Percentiles rank a stretch among this genome's conserved stretches.
These are phyloP conservation scores for Xylaria digitata DNA, from an alignment of 2,329 filamentous ascomycete genomes.

Conservation along the genomic window DNA sequence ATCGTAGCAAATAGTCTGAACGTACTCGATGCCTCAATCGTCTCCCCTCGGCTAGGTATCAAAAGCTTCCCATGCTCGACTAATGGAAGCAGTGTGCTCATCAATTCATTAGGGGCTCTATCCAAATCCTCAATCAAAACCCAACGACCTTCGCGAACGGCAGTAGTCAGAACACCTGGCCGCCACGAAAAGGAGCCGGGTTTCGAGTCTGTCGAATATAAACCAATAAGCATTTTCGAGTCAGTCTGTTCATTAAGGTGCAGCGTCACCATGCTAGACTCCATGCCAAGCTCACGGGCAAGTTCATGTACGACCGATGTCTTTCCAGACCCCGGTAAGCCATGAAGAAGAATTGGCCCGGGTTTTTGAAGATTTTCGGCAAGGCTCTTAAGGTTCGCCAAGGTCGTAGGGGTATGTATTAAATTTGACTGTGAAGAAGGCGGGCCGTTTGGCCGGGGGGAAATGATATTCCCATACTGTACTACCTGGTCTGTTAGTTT, in stretches of 20 bases:
- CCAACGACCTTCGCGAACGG: constrained; percentile 94
- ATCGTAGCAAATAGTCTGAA: constrained; percentile 95
- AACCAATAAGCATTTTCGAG: constrained; percentile 92
- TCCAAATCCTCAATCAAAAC: constrained; percentile 97
- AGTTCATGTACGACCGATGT: constrained; percentile 86
- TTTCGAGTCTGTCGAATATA: constrained; percentile 89
- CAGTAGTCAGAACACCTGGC: constrained; percentile 91
- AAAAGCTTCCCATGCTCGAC: constrained; percentile 93
- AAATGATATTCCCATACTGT: constrained; percentile 72
- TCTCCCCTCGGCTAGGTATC: constrained; percentile 89
- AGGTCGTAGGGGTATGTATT: constrained; percentile 78
- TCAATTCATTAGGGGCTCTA: constrained; percentile 91
- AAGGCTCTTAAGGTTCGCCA: constrained; percentile 76
- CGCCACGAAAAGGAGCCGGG: constrained; percentile 94
- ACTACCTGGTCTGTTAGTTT: constrained; percentile 70
- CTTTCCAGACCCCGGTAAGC: constrained; percentile 88
- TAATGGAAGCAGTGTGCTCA: constrained; percentile 90
- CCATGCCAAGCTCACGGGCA: constrained; percentile 81
- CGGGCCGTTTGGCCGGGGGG: constrained; percentile 70
- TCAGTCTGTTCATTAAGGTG: constrained; percentile 99
- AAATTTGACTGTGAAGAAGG: constrained; percentile 63
- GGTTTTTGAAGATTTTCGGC: constrained; percentile 73
- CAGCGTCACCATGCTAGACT: constrained; percentile 87
- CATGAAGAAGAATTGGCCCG: constrained; percentile 82
- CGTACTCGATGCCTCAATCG: constrained; percentile 81